A percentile compares a stretch with the other conserved stretches of the same genome.
phyloP scores from a whole-genome alignment of 192 early-diverging fungal species.

The Phycomyces nitens region DNA sequence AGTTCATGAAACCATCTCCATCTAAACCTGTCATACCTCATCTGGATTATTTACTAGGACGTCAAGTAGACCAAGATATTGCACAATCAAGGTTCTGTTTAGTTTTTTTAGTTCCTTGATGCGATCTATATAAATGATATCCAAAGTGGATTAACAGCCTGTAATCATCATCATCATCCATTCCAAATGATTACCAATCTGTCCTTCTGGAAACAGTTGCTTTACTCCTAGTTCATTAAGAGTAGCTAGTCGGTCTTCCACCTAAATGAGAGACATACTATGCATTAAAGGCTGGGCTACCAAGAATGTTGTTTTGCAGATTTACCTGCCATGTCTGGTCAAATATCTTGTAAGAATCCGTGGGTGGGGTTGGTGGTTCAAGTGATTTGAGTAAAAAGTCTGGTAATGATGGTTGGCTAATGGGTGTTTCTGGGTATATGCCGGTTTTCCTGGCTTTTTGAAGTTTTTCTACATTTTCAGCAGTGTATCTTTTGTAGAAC shows the following conservation, averaged over 20 bases:
- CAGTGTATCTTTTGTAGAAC: constrained; percentile 63
- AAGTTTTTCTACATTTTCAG: constrained; percentile 50
- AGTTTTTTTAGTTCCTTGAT: constrained; percentile 62
- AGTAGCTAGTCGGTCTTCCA: constrained; percentile 52
- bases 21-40: constrained; percentile 43
- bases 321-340: constrained; percentile 67
- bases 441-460: constrained; percentile 11
- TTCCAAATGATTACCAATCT: constrained; percentile 32
- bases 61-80: constrained; percentile 71
- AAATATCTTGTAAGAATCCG: constrained; percentile 59
- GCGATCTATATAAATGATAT: constrained; percentile 57
- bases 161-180: neutral
- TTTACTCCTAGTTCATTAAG: constrained; percentile 59
- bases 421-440: constrained; percentile 19
- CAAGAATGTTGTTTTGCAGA: neutral
- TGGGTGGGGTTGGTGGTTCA: constrained; percentile 55
- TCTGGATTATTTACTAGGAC: constrained; percentile 48
- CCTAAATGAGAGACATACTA: constrained; percentile 21
- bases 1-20: neutral
- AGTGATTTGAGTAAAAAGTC: constrained; percentile 44
- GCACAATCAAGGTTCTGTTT: constrained; percentile 57
- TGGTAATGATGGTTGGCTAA: constrained; percentile 27
- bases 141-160: too few relatives aligned
- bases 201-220: constrained; percentile 61
- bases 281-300: too few relatives aligned